Conservation (phyloP, 768 basidiomycete species). For the Psilocybe sp. region DNA sequence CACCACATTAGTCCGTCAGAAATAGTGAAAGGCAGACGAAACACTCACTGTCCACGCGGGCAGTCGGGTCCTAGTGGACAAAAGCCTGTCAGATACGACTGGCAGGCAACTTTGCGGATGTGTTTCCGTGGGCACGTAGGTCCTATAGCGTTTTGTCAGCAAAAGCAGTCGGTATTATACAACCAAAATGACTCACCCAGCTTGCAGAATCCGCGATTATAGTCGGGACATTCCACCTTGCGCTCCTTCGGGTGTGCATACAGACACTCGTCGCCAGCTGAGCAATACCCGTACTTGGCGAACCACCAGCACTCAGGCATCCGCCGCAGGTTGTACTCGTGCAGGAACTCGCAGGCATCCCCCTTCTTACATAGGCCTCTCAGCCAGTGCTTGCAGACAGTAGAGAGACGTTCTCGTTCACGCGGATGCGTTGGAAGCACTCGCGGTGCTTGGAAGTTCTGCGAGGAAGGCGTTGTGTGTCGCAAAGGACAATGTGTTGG, state of each 20-base stretch:
- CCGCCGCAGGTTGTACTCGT: constrained; percentile 95
- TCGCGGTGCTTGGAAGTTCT: constrained; percentile 88
- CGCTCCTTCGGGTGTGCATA: constrained; percentile 95
- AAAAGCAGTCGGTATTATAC: constrained; percentile 1
- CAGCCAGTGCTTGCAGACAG: constrained; percentile 99
- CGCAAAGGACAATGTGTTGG: constrained; percentile 90
- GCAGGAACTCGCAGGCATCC: constrained; percentile 95
- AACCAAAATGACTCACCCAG: constrained; percentile 58
- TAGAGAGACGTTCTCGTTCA: constrained; percentile 79
- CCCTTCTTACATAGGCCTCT: constrained; percentile 98
- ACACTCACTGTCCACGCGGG: constrained; percentile 72
- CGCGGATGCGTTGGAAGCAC: constrained; percentile 80
- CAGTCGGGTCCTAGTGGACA: constrained; percentile 91
- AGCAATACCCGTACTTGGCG: constrained; percentile 96
- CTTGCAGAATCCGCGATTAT: constrained; percentile 93
- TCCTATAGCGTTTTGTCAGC: constrained; percentile 41
- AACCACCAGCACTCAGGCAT: constrained; percentile 99
- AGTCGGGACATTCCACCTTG: constrained; percentile 91
- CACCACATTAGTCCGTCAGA: background rate
- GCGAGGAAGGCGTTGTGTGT: constrained; percentile 83
- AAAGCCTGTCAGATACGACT: constrained; percentile 87
- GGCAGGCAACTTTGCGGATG: constrained; percentile 87
- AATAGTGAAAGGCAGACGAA: background rate
- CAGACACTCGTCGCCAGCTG: constrained; percentile 94
- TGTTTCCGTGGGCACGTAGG: constrained; percentile 90